Percentiles rank a stretch among this genome's conserved stretches.
These are phyloP conservation scores for Dactylellina drechsleri DNA, from an alignment of 2,329 filamentous ascomycete genomes.

Conservation along the genomic window DNA sequence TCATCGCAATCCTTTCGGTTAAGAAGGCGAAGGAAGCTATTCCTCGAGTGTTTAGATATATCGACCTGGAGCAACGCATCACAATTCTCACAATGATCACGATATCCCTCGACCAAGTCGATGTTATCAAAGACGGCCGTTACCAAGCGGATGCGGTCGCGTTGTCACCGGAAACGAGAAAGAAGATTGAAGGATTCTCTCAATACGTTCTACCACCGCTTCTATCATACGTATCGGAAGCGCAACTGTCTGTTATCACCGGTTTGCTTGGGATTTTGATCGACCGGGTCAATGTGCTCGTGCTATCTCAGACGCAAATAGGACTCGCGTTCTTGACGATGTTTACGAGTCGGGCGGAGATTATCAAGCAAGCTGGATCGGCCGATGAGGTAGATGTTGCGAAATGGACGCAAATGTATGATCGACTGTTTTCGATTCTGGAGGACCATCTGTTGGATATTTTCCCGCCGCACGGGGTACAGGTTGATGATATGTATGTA, in stretches of 20 bases:
- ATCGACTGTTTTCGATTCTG: slow-evolving; percentile 83
- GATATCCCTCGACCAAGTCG: slow-evolving; percentile 88
- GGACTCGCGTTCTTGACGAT: slow-evolving; percentile 91
- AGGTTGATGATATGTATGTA: slow-evolving; percentile 92
- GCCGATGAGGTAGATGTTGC: slow-evolving; percentile 78
- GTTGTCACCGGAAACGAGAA: slow-evolving; percentile 79
- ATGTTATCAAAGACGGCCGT: slow-evolving; percentile 85
- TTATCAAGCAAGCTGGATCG: slow-evolving; percentile 82
- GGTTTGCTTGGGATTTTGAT: slow-evolving; percentile 87
- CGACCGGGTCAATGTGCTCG: slow-evolving; percentile 80
- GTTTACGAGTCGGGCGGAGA: slow-evolving; percentile 90
- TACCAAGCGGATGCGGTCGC: slow-evolving; percentile 77
- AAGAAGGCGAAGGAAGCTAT: slow-evolving; percentile 97
- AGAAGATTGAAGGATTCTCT: slow-evolving; percentile 92
- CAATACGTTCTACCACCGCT: slow-evolving; percentile 88
- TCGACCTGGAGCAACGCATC: slow-evolving; percentile 89
- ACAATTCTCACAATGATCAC: slow-evolving; percentile 96
- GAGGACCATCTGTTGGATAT: slow-evolving; percentile 85
- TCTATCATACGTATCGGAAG: slow-evolving; percentile 89
- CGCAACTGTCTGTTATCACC: slow-evolving; percentile 87
- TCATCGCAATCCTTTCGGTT: slow-evolving; percentile 94
- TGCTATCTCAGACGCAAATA: slow-evolving; percentile 86
- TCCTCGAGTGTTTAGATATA: slow-evolving; percentile 91
- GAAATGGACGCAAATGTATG: slow-evolving; percentile 86
- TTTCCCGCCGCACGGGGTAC: slow-evolving; percentile 90